These are phyloP conservation scores for Populus ilicifolia DNA, from an alignment of 345 rosid species.

Conservation along the genomic window DNA sequence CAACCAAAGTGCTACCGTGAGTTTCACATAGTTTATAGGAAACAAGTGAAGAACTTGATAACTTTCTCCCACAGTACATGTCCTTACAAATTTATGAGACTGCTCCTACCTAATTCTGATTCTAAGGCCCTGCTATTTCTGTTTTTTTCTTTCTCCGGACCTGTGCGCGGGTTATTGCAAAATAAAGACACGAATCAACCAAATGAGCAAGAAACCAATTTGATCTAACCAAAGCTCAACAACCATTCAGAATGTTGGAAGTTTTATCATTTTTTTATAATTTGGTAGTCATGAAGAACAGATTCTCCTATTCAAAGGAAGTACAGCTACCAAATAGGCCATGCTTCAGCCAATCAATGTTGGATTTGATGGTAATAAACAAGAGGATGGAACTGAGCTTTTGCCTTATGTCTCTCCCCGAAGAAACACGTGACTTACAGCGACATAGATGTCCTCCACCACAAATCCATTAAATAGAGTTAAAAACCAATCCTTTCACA, in stretches of 20 bases:
- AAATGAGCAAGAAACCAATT: background rate
- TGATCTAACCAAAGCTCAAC: background rate
- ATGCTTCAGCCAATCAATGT: background rate
- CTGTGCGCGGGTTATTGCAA: background rate
- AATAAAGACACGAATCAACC: background rate
- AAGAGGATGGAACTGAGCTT: background rate
- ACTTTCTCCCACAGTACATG: background rate
- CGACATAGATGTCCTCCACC: background rate
- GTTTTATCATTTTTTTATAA: background rate
- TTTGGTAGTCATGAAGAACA: background rate
- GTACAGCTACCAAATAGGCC: background rate
- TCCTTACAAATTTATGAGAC: background rate
- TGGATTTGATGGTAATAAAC: background rate
- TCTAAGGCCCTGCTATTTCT: too few species aligned
- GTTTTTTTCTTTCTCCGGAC: background rate
- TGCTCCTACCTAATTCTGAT: background rate
- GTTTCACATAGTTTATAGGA: background rate
- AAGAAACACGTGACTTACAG: background rate
- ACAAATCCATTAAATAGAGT: background rate
- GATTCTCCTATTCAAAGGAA: background rate
- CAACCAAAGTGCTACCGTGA: background rate
- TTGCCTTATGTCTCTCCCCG: background rate
- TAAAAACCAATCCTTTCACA: background rate
- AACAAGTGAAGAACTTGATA: background rate
- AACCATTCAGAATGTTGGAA: background rate